Evolutionary conservation across 2,329 filamentous ascomycete species (phyloP).

Genomic region (Colletotrichum spinosum): DNA sequence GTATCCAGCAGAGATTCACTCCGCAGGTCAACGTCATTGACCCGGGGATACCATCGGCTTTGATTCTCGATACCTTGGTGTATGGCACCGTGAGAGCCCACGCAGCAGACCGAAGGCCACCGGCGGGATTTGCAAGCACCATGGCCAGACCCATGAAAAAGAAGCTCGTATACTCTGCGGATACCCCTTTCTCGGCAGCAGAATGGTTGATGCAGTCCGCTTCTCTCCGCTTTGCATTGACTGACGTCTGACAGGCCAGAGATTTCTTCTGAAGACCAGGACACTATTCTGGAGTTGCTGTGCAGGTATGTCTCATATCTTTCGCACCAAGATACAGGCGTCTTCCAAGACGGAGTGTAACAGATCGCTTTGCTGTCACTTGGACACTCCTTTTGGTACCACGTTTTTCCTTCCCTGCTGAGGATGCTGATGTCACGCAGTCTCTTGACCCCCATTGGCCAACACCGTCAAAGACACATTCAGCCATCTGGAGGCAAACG

Average conservation of each 20-base stretch:
- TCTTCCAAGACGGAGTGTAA: not conserved
- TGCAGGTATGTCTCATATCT: slow-evolving; percentile 63
- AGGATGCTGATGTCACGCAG: slow-evolving; percentile 50
- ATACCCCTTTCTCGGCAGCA: slow-evolving; percentile 71
- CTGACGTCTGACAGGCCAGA: slow-evolving; percentile 64
- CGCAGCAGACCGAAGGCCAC: no score
- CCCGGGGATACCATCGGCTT: no score
- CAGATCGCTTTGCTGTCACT: not conserved
- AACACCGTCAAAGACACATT: slow-evolving; percentile 66
- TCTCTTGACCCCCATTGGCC: slow-evolving; percentile 72
- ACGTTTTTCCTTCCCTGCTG: not conserved
- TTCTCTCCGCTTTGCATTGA: no score
- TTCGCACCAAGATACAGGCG: not conserved
- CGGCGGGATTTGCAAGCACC: not conserved
- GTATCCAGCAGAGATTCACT: no score
- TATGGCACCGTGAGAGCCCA: no score
- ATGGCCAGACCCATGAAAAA: slow-evolving; percentile 48
- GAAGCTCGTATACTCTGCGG: slow-evolving; percentile 72
- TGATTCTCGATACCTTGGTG: no score
- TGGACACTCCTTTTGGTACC: not conserved
- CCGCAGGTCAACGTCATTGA: no score
- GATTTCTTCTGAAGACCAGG: slow-evolving; percentile 68
- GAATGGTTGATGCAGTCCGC: slow-evolving; percentile 57
- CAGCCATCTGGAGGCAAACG: slow-evolving; percentile 72
- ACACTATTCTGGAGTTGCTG: slow-evolving; percentile 73